These are phyloP conservation scores for Davidsoniella eucalypti DNA, from an alignment of 2,329 filamentous ascomycete genomes.

Conservation along the genomic window DNA sequence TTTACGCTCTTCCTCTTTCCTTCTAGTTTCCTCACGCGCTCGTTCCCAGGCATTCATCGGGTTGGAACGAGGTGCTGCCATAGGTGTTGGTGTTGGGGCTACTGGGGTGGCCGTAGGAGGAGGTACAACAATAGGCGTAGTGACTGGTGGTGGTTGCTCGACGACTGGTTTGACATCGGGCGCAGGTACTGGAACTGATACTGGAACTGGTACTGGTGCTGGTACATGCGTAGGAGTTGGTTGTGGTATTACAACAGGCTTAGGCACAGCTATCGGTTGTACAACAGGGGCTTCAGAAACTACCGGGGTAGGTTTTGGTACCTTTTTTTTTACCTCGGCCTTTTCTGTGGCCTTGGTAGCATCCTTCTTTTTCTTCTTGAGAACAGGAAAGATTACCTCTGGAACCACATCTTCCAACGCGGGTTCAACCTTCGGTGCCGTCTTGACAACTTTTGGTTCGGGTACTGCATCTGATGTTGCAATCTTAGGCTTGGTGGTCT, in stretches of 20 bases:
- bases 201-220: not conserved
- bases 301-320: too few relatives aligned
- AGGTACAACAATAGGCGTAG: not conserved
- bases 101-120: not conserved
- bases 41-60: constrained; percentile 41
- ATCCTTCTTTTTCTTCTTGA: constrained; percentile 3
- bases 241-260: not conserved
- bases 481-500: constrained; percentile 14
- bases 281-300: not conserved
- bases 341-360: constrained; percentile 1
- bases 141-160: not conserved
- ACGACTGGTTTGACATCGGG: not conserved
- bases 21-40: constrained; percentile 49
- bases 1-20: constrained; percentile 47
- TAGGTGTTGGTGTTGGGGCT: not conserved
- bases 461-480: constrained; percentile 10
- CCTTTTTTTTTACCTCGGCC: constrained; percentile 1
- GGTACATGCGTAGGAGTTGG: not conserved
- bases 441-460: not conserved
- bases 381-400: not conserved
- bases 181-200: not conserved
- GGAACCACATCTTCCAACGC: not conserved
- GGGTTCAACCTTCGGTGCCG: constrained; percentile 1
- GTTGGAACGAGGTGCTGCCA: not conserved
- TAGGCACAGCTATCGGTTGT: not conserved